A percentile compares a stretch with the other conserved stretches of the same genome.
phyloP scores from a whole-genome alignment of 805 yeast genomes.

The Nakazawaea wyomingensis region DNA sequence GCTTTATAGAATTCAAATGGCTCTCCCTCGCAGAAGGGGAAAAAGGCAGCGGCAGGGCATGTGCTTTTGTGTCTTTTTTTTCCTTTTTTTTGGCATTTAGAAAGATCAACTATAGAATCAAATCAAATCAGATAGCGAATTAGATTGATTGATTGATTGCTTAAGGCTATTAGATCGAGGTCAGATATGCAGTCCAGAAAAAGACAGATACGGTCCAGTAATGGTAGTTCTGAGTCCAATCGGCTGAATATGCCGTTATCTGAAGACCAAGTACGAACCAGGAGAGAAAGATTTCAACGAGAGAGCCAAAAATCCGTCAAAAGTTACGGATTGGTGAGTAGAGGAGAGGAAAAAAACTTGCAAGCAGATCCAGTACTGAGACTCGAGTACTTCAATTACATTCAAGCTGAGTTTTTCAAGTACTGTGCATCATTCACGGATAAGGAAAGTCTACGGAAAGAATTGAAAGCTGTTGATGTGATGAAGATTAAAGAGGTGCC shows the following conservation, averaged over 20 bases:
- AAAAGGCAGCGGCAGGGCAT: too few species aligned
- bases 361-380: slow-evolving; percentile 40
- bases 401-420: slow-evolving; percentile 26
- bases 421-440: slow-evolving; percentile 26
- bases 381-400: slow-evolving; percentile 31
- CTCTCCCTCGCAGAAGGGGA: too few species aligned
- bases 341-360: slow-evolving; percentile 51
- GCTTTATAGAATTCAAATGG: too few species aligned
- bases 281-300: slow-evolving; percentile 17
- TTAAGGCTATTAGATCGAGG: too few species aligned
- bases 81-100: too few species aligned
- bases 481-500: not conserved
- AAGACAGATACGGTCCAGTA: not conserved
- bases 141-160: too few species aligned
- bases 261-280: not conserved
- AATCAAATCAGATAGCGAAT: too few species aligned
- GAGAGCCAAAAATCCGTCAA: slow-evolving; percentile 16
- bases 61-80: too few species aligned
- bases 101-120: too few species aligned
- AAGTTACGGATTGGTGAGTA: slow-evolving; percentile 50
- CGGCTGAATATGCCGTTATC: not conserved
- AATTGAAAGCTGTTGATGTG: not conserved
- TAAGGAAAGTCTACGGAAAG: not conserved
- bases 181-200: not conserved
- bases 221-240: not conserved